A percentile compares a stretch with the other conserved stretches of the same genome.
Evolutionary conservation across 495 filamentous ascomycete species (phyloP).

Genomic region (Xylaria scruposa): DNA sequence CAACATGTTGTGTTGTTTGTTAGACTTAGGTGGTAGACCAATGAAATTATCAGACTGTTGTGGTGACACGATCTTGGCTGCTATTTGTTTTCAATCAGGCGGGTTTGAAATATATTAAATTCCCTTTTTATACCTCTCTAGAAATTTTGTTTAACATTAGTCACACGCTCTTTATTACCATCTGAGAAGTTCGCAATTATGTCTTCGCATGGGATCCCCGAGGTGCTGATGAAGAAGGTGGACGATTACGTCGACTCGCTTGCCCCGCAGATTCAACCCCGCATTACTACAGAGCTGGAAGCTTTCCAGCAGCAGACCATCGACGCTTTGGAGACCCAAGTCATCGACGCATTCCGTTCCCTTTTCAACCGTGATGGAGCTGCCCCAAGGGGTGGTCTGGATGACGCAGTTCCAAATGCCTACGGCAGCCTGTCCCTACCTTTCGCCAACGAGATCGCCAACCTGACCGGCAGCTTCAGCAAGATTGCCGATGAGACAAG

Average conservation of each 20-base stretch:
- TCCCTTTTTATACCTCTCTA: neutral
- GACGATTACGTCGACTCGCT: conserved; percentile 48
- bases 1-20: neutral
- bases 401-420: conserved; percentile 35
- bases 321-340: conserved; percentile 42
- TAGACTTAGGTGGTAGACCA: neutral
- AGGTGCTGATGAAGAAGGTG: conserved; percentile 42
- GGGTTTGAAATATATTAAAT: neutral
- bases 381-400: conserved; percentile 28
- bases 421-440: conserved; percentile 43
- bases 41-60: neutral
- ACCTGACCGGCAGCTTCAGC: conserved; percentile 39
- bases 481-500: conserved; percentile 37
- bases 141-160: neutral
- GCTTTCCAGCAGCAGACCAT: conserved; percentile 44
- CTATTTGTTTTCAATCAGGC: neutral
- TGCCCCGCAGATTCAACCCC: conserved; percentile 46
- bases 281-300: conserved; percentile 43
- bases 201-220: conserved; percentile 35
- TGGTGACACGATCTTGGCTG: neutral
- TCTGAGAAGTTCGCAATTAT: conserved; percentile 14
- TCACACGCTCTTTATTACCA: neutral
- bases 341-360: conserved; percentile 42
- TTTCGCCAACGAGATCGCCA: conserved; percentile 46
- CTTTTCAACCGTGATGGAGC: conserved; percentile 40